Percentiles rank a stretch among this genome's conserved stretches.
These are phyloP conservation scores for Podospora sp. DNA, from an alignment of 495 filamentous ascomycete species.

Conservation along the genomic window DNA sequence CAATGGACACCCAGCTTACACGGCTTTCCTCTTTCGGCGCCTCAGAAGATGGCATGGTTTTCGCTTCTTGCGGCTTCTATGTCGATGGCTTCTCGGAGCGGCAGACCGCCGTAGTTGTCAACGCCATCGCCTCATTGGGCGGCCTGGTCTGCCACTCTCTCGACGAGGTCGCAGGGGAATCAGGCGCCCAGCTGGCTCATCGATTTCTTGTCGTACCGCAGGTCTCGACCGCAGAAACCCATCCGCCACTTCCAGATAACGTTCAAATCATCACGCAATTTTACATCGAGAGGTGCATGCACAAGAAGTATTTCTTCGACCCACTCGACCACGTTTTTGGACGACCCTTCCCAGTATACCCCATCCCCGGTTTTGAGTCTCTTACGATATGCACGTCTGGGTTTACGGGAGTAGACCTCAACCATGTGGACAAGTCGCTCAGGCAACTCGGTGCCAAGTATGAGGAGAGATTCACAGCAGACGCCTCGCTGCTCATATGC, in stretches of 20 bases:
- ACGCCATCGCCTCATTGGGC: constrained; percentile 48
- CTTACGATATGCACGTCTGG: constrained; percentile 77
- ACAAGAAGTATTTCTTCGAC: constrained; percentile 68
- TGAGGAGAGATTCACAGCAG: constrained; percentile 68
- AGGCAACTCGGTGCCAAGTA: constrained; percentile 76
- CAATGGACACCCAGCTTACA: constrained; percentile 30
- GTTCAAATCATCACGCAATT: constrained; percentile 76
- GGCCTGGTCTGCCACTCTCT: constrained; percentile 47
- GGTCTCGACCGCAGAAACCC: constrained; percentile 40
- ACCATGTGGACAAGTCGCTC: constrained; percentile 78
- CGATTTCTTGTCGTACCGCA: constrained; percentile 58
- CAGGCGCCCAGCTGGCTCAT: constrained; percentile 31
- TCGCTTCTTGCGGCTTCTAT: constrained; percentile 61
- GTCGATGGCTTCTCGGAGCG: constrained; percentile 61
- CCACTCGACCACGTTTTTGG: constrained; percentile 73
- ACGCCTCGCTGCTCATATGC: constrained; percentile 71
- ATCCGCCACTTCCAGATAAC: constrained; percentile 40
- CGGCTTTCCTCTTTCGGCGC: constrained; percentile 36
- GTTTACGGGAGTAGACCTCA: constrained; percentile 80
- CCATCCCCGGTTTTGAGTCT: constrained; percentile 65
- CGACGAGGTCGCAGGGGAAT: constrained; percentile 43
- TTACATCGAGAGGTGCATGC: constrained; percentile 88
- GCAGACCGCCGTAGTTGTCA: constrained; percentile 47
- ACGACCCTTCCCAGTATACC: constrained; percentile 70
- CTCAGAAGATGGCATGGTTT: constrained; percentile 41